These are phyloP conservation scores for Cercis canadensis DNA, from an alignment of 306 rosid genomes.

Conservation along the genomic window DNA sequence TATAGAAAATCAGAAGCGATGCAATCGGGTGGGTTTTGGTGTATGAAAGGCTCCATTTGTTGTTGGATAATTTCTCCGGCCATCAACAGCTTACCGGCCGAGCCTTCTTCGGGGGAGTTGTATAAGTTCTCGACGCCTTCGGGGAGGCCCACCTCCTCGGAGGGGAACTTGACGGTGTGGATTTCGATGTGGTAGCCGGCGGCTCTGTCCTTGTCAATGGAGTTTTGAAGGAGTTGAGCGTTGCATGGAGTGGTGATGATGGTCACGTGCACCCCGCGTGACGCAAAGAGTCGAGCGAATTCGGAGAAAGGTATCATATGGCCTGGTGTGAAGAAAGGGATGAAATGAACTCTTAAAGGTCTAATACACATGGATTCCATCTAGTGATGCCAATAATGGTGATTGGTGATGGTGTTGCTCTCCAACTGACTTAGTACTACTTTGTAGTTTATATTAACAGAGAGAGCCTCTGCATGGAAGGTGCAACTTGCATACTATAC, in stretches of 20 bases:
- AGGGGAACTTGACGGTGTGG: conserved; percentile 28
- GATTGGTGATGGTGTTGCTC: no score
- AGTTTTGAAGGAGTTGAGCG: conserved; percentile 27
- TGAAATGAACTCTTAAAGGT: conserved; percentile 36
- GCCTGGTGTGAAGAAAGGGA: conserved; percentile 38
- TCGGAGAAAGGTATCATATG: conserved; percentile 45
- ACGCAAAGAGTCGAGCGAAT: conserved; percentile 43
- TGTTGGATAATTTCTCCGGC: conserved; percentile 15
- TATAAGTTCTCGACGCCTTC: conserved; percentile 26
- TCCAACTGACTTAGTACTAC: no score
- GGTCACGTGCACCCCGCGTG: conserved; percentile 47
- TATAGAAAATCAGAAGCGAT: conserved; percentile 24
- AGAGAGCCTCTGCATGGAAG: no score
- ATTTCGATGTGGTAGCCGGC: not conserved
- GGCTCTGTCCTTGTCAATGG: conserved; percentile 3
- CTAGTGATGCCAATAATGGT: no score
- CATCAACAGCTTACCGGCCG: conserved; percentile 13
- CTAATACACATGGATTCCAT: no score
- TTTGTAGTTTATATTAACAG: no score
- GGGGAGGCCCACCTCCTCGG: conserved; percentile 33
- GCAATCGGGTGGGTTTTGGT: conserved; percentile 35
- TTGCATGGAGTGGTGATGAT: conserved; percentile 48
- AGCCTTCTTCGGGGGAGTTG: not conserved
- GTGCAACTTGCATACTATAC: no score
- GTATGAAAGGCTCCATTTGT: conserved; percentile 19